Base-by-base conservation (phyloP, 345 rosid genomes). In the Nasturtium officinale region DNA sequence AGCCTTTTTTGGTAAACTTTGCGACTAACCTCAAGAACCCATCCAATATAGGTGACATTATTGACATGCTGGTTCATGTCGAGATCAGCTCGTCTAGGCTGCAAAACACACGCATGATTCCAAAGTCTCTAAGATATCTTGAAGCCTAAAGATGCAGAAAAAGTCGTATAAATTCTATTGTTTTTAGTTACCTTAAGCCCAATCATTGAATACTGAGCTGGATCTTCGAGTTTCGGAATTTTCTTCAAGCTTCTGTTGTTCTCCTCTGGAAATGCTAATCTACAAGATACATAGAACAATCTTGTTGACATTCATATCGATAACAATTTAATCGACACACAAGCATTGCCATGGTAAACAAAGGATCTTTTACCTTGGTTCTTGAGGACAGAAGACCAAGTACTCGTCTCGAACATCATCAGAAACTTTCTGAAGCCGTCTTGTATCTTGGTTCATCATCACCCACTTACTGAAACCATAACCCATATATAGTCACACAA, bases 41-140 rank as follows among this genome's bases (percentile, higher is more conserved):
- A 94, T 79, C 97, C 96, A 17, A 94, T 86, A 62, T 88, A 91
- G 63, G 97, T 65, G 60, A 94, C 97, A 48, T 94, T 89, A 63
- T 94, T 91, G 65, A 89, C 98, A 69, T 91, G 98, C 74, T 94
- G 97, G 77, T 91, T 94, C 98, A 94, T 94, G 79, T 94, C 97
- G 18, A 94, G 87, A 84, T 94, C 98, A 68, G 91, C 91, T 86
- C 96, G 82, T 80, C 96, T 86, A 1, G 97, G 96, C 97, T 83
- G 67, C 78, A 65, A 57, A 26, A n/a, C 35, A 23, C n/a, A n/a
- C n/a, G 17, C 53, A 58, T 66, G 53, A 58, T 38, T 30, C 58
- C 60, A 66, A 50, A 29, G n/a, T 61, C 20, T 32, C 40, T 37
- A 4, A 58, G 9, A 9, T 57, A 66, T 6, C 3, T 1, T 50